phyloP scores from a whole-genome alignment of 257 asterid genomes.

The Capsicum baccatum region DNA sequence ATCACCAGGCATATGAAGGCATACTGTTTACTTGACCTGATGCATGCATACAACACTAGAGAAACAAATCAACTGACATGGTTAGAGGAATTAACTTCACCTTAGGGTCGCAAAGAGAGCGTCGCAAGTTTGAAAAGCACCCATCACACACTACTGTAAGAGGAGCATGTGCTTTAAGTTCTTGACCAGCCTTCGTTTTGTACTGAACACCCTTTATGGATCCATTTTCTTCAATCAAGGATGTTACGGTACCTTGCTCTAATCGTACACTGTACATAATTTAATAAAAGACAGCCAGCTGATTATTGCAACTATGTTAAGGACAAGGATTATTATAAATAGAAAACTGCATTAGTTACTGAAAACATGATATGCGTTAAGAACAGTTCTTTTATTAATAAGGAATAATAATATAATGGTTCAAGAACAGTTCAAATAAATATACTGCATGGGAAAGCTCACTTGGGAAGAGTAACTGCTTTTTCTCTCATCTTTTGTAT shows the following conservation, averaged over 20 bases:
- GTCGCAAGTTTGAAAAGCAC: slow-evolving; percentile 63
- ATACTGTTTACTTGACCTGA: slow-evolving; percentile 5
- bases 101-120: slow-evolving; percentile 57
- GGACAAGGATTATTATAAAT: background rate
- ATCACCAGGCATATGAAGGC: background rate
- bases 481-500: slow-evolving; percentile 59
- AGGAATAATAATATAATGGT: background rate
- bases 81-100: slow-evolving; percentile 35
- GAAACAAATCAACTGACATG: background rate
- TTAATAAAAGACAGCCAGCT: background rate
- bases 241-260: slow-evolving; percentile 64
- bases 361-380: background rate
- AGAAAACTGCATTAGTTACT: background rate
- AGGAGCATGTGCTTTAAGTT: slow-evolving; percentile 50
- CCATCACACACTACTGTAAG: slow-evolving; percentile 63
- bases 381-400: background rate
- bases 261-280: slow-evolving; percentile 45
- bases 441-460: background rate
- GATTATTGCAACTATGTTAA: background rate
- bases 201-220: slow-evolving; percentile 53
- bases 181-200: slow-evolving; percentile 48
- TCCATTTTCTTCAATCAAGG: slow-evolving; percentile 57
- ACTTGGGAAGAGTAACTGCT: slow-evolving; percentile 57
- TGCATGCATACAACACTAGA: background rate
- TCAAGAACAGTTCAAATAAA: background rate